phyloP scores from a whole-genome alignment of 345 rosid genomes.

The Barbarea vulgaris region DNA sequence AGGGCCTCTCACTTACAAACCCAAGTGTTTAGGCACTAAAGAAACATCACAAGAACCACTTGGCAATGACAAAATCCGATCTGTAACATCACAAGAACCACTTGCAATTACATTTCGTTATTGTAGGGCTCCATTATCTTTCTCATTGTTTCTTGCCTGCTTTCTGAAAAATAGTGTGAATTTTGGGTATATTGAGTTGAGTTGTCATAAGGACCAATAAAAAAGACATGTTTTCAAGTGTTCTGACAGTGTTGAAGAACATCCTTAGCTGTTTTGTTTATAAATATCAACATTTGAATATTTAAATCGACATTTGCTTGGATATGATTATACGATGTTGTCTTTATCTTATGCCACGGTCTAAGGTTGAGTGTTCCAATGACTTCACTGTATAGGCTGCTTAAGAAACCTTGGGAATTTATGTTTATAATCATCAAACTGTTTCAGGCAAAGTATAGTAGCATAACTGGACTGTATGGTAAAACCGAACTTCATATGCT shows the following conservation, averaged over 20 bases:
- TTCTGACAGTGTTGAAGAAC: neutral
- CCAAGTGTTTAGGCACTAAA: too few relatives aligned
- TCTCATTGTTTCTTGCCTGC: too few relatives aligned
- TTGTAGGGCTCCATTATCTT: neutral
- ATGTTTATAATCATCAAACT: constrained; percentile 12
- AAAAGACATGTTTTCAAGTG: neutral
- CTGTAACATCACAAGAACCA: too few relatives aligned
- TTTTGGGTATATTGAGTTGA: neutral
- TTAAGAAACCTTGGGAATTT: too few relatives aligned
- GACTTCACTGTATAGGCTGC: too few relatives aligned
- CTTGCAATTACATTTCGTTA: neutral
- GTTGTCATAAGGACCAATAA: neutral
- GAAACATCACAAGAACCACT: too few relatives aligned
- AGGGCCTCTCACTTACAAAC: too few relatives aligned
- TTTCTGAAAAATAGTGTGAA: too few relatives aligned
- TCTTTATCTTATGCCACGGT: neutral
- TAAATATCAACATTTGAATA: neutral
- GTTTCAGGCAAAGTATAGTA: constrained; percentile 59
- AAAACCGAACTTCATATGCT: constrained; percentile 61
- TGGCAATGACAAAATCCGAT: too few relatives aligned
- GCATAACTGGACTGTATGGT: constrained; percentile 62
- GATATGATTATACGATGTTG: neutral
- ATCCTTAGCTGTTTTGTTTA: constrained; percentile 12
- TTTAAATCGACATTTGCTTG: too few relatives aligned
- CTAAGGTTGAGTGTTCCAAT: too few relatives aligned